These are phyloP conservation scores for Elsinoe arachidis DNA, from an alignment of 2,329 filamentous ascomycete genomes.

Conservation along the genomic window DNA sequence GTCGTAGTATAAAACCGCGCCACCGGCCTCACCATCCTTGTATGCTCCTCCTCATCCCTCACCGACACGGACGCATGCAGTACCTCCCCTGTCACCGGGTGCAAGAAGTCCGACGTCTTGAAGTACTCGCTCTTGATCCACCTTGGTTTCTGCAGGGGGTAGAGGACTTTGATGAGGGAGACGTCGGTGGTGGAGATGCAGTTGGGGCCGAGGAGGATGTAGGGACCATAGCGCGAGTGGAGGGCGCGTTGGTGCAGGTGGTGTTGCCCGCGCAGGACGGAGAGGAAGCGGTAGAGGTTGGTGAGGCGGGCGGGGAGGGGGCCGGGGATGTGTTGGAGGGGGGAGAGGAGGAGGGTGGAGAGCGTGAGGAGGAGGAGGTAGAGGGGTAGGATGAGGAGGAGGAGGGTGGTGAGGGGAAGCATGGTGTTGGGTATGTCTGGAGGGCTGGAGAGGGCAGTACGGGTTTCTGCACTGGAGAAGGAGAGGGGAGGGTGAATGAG, in stretches of 20 bases:
- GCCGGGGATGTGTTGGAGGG: constrained; percentile 18
- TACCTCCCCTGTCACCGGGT: background rate
- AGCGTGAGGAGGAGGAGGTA: background rate
- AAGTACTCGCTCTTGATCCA: constrained; percentile 3
- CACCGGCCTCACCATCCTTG: background rate
- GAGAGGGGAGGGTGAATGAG: background rate
- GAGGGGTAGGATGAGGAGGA: background rate
- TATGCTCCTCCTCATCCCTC: constrained; percentile 1
- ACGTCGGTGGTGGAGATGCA: constrained; percentile 13
- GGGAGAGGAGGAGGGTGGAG: constrained; percentile 16
- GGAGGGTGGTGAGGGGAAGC: background rate
- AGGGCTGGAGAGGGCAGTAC: background rate
- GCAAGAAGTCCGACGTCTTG: background rate
- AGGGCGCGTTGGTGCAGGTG: constrained; percentile 18
- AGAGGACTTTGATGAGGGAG: constrained; percentile 8
- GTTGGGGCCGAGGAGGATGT: constrained; percentile 15
- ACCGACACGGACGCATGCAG: background rate
- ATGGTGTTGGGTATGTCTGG: background rate
- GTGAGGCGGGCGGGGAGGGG: background rate
- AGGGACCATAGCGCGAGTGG: background rate
- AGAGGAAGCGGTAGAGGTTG: background rate
- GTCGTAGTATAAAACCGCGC: constrained; percentile 5
- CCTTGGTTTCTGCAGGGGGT: background rate
- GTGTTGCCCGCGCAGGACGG: constrained; percentile 11
- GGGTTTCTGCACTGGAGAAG: background rate